A percentile compares a stretch with the other conserved stretches of the same genome.
These are phyloP conservation scores for Pythium oligandrum DNA, from an alignment of 352 stramenopile genomes.

Conservation along the genomic window DNA sequence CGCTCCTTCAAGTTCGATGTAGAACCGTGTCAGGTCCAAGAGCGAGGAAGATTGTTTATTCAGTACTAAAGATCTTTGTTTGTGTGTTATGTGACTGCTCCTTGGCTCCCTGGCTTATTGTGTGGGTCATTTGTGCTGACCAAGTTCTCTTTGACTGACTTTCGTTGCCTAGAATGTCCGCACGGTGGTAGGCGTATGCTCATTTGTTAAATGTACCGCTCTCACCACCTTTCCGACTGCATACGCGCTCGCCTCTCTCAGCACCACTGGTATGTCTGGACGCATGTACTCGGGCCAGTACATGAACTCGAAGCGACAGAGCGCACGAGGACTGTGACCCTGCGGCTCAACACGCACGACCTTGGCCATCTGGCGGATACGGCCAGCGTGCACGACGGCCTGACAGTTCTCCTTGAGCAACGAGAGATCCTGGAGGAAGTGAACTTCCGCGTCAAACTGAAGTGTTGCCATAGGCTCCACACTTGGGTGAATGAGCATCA, in stretches of 20 bases:
- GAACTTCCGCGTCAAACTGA: conserved; percentile 77
- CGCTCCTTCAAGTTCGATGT: no score
- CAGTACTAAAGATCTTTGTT: no score
- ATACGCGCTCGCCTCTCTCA: conserved; percentile 60
- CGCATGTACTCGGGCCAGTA: conserved; percentile 85
- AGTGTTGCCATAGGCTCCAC: conserved; percentile 50
- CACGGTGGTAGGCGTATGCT: conserved; percentile 37
- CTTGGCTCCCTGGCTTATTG: no score
- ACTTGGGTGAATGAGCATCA: conserved; percentile 71
- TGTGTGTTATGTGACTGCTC: no score
- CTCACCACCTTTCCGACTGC: conserved; percentile 67
- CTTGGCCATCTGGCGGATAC: conserved; percentile 79
- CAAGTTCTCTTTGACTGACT: not conserved
- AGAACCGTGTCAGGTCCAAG: no score
- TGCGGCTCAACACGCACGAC: conserved; percentile 42
- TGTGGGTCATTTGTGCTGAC: not conserved
- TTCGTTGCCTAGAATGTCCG: conserved; percentile 32
- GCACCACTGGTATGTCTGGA: conserved; percentile 66
- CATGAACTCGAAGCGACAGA: conserved; percentile 84
- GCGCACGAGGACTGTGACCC: conserved; percentile 23
- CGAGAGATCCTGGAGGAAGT: conserved; percentile 51
- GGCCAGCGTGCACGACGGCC: conserved; percentile 75
- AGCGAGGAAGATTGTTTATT: no score
- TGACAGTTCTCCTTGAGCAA: conserved; percentile 70
- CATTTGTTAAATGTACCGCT: conserved; percentile 38